phyloP scores from a whole-genome alignment of 768 basidiomycete genomes.

The Mycena alexandri region DNA sequence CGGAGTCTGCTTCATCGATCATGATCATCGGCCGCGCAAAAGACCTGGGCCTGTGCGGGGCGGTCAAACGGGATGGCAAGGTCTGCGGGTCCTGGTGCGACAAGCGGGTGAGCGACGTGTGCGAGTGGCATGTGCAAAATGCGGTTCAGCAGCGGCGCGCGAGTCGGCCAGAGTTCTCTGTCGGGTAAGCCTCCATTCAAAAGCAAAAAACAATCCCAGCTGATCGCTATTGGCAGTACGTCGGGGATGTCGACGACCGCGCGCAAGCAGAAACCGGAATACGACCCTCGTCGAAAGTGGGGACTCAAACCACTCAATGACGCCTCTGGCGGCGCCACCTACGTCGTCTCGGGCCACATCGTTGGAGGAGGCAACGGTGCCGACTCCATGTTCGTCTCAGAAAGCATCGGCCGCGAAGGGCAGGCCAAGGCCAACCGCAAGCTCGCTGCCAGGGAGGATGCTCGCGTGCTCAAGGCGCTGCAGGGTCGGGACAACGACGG shows the following conservation, averaged over 20 bases:
- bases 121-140: conserved; percentile 91
- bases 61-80: conserved; percentile 82
- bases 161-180: conserved; percentile 86
- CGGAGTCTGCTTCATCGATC: conserved; percentile 83
- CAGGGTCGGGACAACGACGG: conserved; percentile 77
- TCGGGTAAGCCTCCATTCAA: conserved; percentile 67
- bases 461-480: conserved; percentile 70
- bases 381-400: conserved; percentile 65
- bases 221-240: conserved; percentile 61
- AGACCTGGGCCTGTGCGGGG: conserved; percentile 90
- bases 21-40: conserved; percentile 87
- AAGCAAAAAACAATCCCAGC: neutral
- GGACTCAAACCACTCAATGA: conserved; percentile 73
- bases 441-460: conserved; percentile 68
- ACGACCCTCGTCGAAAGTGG: conserved; percentile 81
- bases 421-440: conserved; percentile 82
- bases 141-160: conserved; percentile 83
- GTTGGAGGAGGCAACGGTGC: conserved; percentile 61
- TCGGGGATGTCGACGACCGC: conserved; percentile 73
- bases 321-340: conserved; percentile 64
- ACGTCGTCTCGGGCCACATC: conserved; percentile 85
- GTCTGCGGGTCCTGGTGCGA: conserved; percentile 92
- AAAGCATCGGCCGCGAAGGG: conserved; percentile 83
- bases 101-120: conserved; percentile 86
- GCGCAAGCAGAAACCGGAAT: conserved; percentile 66